Conservation (phyloP, 257 asterid genomes). For the Przewalskia tangutica region DNA sequence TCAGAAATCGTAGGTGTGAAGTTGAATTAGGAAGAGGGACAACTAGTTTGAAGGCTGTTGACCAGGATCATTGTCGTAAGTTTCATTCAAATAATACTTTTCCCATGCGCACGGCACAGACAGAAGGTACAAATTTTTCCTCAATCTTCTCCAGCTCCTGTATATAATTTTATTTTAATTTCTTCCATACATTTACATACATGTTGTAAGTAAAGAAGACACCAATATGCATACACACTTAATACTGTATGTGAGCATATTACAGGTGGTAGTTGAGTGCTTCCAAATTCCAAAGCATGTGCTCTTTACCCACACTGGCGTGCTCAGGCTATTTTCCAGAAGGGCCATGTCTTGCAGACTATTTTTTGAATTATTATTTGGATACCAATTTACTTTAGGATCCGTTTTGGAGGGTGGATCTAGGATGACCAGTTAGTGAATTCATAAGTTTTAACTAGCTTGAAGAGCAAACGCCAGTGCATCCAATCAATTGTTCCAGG, state of each 20-base stretch:
- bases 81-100: conserved; percentile 11
- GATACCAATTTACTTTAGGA: background rate
- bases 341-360: background rate
- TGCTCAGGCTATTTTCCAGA: background rate
- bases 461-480: background rate
- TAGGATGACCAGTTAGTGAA: background rate
- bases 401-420: background rate
- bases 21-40: background rate
- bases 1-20: background rate
- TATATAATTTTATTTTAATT: background rate
- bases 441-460: background rate
- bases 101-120: conserved; percentile 15
- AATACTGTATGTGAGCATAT: background rate
- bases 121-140: conserved; percentile 18
- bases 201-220: background rate
- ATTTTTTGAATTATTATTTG: background rate
- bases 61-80: conserved; percentile 31
- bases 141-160: conserved; percentile 9
- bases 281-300: conserved; percentile 10
- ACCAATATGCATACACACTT: background rate
- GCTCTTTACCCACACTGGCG: background rate
- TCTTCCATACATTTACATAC: background rate
- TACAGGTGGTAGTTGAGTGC: conserved; percentile 7
- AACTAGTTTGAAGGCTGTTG: conserved; percentile 19
- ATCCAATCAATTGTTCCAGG: background rate